Evolutionary conservation across 208 protist species (phyloP), one percentile per base, ranked within the genome.

Genomic region (Trypanosoma melophagium): DNA sequence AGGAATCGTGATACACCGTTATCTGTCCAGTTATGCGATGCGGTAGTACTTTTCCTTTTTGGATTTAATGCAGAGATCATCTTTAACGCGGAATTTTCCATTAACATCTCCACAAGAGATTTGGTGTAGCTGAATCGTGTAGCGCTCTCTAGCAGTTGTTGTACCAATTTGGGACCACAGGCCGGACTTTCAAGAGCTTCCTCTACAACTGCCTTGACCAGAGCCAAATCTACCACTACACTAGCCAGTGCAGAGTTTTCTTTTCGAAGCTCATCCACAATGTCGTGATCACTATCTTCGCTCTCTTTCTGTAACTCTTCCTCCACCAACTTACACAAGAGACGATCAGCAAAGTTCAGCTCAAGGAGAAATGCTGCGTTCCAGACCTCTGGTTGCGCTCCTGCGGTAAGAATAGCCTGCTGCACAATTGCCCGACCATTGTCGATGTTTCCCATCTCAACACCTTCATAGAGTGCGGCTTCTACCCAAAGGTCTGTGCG

Each of bases 361-460:
- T 96, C 87, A 19, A 96, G 35, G n/a, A 76, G 61, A 47, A 94
- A 58, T 35, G 82, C 87, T 25, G 77, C 81, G 22, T 79, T 79
- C 87, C 87, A 96, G 38, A 96, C 82, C 5, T 70, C 63, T 14
- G 79, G 68, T 41, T 87, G 73, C 2, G 54, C 62, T 0, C 75
- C 53, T 68, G 90, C 86, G 17, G 84, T 88, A 44, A 89, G 66
- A 50, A 96, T 63, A 45, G 87, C 86, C 71, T 90, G 85, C 71
- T 96, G 90, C 22, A 90, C 44, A 62, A 93, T 86, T 14, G 80
- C 78, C 7, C 90, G 87, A 10, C 74, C 90, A 63, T 92, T 87
- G 59, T 93, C 81, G 12, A 74, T 75, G 68, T 96, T 94, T 60
- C 66, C 70, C 51, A 69, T 66, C 68, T 81, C 68, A 9, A 83